phyloP scores from a whole-genome alignment of 257 asterid species.

The Capsicum baccatum region DNA sequence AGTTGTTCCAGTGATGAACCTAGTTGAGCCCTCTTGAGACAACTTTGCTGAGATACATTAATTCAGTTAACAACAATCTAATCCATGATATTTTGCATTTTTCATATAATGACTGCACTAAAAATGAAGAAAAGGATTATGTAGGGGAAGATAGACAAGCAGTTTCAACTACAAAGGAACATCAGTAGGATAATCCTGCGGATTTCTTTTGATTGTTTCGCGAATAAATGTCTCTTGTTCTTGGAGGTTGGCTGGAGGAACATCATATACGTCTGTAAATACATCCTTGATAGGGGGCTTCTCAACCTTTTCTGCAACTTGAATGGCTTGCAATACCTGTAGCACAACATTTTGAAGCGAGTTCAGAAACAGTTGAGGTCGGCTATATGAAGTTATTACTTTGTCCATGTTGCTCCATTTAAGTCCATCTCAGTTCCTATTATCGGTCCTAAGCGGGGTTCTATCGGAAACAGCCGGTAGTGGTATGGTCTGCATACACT shows the following conservation, averaged over 20 bases:
- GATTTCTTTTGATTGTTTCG: constrained; percentile 54
- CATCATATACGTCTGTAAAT: constrained; percentile 80
- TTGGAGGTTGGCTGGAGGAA: constrained; percentile 67
- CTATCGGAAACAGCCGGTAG: too few relatives aligned
- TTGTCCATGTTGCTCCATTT: background rate
- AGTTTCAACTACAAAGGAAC: constrained; percentile 33
- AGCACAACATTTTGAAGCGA: background rate
- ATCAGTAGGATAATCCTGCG: constrained; percentile 59
- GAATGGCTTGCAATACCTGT: constrained; percentile 82
- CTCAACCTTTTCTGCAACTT: constrained; percentile 76
- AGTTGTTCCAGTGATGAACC: too few relatives aligned
- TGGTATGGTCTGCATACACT: too few relatives aligned
- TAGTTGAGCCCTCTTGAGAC: background rate
- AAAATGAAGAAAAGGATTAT: too few relatives aligned
- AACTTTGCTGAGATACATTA: background rate
- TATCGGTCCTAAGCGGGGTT: too few relatives aligned
- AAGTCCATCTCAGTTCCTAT: background rate
- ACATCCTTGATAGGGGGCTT: constrained; percentile 60
- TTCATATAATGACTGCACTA: background rate
- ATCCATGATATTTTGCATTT: background rate
- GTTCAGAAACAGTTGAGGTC: background rate
- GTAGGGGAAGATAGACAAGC: background rate
- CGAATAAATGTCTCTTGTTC: constrained; percentile 65
- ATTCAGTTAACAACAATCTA: background rate
- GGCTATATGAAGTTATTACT: background rate